These are phyloP conservation scores for Calonectria pseudoreteaudii DNA, from an alignment of 2,329 filamentous ascomycete species.

Conservation along the genomic window DNA sequence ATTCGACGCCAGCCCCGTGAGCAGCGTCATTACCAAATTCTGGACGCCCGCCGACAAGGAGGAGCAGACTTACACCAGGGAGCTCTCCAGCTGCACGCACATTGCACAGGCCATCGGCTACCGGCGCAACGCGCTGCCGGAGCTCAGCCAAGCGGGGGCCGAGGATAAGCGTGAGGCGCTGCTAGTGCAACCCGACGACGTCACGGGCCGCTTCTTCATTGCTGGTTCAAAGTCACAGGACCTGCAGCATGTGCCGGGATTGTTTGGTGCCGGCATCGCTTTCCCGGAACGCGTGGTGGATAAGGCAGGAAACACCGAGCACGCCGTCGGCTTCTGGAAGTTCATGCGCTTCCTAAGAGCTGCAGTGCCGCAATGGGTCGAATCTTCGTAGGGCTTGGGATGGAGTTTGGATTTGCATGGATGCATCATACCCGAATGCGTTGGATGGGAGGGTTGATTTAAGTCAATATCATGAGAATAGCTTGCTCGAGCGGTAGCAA, in stretches of 20 bases:
- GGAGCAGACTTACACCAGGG: conserved; percentile 54
- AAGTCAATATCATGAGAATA: background rate
- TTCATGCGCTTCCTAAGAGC: conserved; percentile 73
- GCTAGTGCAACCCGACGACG: conserved; percentile 57
- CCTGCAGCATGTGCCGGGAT: conserved; percentile 57
- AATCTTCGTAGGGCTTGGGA: background rate
- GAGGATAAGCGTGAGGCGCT: conserved; percentile 50
- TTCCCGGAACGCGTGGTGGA: conserved; percentile 72
- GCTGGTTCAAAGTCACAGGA: background rate
- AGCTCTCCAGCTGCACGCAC: conserved; percentile 63
- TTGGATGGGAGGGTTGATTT: background rate
- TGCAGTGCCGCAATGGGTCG: conserved; percentile 55
- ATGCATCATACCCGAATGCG: background rate
- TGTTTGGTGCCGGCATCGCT: conserved; percentile 73
- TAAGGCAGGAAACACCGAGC: conserved; percentile 70
- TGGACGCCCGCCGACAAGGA: conserved; percentile 57
- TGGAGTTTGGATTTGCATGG: background rate
- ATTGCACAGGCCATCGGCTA: conserved; percentile 72
- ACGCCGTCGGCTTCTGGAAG: conserved; percentile 73
- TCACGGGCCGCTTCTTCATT: conserved; percentile 31
- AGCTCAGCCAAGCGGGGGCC: conserved; percentile 49
- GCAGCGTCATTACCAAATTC: conserved; percentile 59
- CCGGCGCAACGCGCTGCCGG: conserved; percentile 60
- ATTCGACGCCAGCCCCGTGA: conserved; percentile 58
- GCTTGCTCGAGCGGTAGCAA: background rate